phyloP scores from a whole-genome alignment of 305 asterid species.

The Solanum hybrid region DNA sequence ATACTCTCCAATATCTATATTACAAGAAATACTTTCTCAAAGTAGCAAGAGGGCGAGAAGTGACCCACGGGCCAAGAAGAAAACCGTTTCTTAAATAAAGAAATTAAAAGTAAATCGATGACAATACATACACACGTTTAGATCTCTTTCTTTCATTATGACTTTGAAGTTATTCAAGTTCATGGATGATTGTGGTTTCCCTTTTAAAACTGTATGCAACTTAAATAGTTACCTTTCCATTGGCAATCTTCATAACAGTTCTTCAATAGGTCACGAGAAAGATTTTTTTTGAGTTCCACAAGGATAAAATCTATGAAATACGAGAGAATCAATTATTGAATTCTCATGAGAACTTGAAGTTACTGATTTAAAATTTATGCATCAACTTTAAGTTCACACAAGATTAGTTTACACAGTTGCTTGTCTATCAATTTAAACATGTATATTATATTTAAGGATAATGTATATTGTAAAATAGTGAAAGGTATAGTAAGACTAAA shows the following conservation, averaged over 20 bases:
- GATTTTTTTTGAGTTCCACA: no score
- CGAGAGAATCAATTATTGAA: not conserved
- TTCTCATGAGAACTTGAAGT: not conserved
- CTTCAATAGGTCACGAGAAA: not conserved
- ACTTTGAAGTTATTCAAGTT: no score
- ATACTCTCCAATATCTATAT: no score
- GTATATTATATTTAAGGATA: not conserved
- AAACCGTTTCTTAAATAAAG: no score
- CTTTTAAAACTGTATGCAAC: no score
- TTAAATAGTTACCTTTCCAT: not conserved
- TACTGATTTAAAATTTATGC: not conserved
- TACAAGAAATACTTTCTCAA: not conserved
- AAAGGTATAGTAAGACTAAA: no score
- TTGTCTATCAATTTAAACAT: not conserved
- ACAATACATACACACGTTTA: not conserved
- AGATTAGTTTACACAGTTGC: not conserved
- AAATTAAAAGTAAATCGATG: no score
- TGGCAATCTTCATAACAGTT: not conserved
- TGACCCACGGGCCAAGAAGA: no score
- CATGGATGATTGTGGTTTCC: not conserved
- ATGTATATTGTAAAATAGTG: not conserved
- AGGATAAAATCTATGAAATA: constrained; percentile 32
- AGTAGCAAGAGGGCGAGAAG: not conserved
- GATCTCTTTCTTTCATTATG: no score
- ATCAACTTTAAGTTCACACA: not conserved